A percentile compares a stretch with the other conserved stretches of the same genome.
phyloP scores from a whole-genome alignment of 768 basidiomycete genomes.

The Kwoniella europaea region DNA sequence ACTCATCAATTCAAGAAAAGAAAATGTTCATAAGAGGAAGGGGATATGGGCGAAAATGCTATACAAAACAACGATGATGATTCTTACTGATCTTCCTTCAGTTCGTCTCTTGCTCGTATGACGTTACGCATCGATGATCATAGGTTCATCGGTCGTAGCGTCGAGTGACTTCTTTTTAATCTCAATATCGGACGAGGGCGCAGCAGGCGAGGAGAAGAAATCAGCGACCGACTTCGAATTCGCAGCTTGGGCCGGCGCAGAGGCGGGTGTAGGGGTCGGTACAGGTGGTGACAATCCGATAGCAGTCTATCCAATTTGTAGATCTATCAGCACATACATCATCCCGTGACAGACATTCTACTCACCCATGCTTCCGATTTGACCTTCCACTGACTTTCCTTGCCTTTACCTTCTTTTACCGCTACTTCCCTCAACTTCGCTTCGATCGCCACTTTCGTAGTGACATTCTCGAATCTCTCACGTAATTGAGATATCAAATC shows the following conservation, averaged over 20 bases:
- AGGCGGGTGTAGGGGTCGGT: background rate
- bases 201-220: constrained; percentile 8
- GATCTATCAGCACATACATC: background rate
- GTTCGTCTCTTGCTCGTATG: background rate
- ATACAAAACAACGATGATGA: background rate
- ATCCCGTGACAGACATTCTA: background rate
- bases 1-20: background rate
- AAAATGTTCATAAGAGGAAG: background rate
- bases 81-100: too few species aligned
- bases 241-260: background rate
- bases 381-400: constrained; percentile 51
- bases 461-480: constrained; percentile 44
- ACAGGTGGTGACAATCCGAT: constrained; percentile 4
- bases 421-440: constrained; percentile 53
- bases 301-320: background rate
- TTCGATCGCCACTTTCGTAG: constrained; percentile 53
- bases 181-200: background rate
- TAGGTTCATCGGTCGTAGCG: constrained; percentile 17
- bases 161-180: background rate
- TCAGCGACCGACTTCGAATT: background rate
- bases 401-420: constrained; percentile 41
- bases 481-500: constrained; percentile 46
- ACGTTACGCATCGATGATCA: constrained; percentile 18
- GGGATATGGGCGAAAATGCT: background rate
- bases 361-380: constrained; percentile 56